Percentiles rank a stretch among this genome's conserved stretches.
These are phyloP conservation scores for Amphibolis antarctica DNA, from an alignment of 106 monocot genomes.

Conservation along the genomic window DNA sequence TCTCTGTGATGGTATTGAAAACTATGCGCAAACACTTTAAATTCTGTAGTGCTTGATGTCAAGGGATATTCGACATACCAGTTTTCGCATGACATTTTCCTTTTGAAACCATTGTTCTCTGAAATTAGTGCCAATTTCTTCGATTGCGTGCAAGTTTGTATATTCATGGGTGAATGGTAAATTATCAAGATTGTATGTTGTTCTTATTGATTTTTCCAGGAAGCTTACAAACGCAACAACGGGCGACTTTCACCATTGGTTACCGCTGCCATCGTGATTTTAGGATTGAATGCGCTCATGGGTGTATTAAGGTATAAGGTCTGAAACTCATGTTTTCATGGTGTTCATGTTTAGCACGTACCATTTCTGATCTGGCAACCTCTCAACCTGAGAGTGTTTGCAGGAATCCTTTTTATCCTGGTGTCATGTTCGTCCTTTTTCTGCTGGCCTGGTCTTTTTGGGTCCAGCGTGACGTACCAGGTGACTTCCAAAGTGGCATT, in stretches of 20 bases:
- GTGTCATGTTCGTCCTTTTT: conserved; percentile 49
- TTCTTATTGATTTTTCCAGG: conserved; percentile 37
- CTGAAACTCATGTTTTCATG: neutral
- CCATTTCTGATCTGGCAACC: neutral
- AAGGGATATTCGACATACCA: no score
- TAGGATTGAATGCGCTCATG: conserved; percentile 91
- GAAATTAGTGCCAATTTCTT: no score
- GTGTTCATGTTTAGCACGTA: neutral
- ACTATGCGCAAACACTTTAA: no score
- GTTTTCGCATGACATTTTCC: no score
- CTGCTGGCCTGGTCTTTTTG: conserved; percentile 75
- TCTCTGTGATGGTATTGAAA: no score
- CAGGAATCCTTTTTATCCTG: conserved; percentile 70
- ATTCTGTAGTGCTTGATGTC: no score
- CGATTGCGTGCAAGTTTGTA: neutral
- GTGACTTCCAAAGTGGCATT: conserved; percentile 65
- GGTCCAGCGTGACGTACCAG: conserved; percentile 64
- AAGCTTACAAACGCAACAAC: conserved; percentile 72
- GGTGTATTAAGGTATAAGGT: conserved; percentile 57
- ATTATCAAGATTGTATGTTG: no score
- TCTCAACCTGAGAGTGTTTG: no score
- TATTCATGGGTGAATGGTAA: neutral
- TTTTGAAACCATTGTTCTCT: no score
- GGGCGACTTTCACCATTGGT: conserved; percentile 84
- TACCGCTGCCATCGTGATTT: conserved; percentile 44